Evolutionary conservation across 306 rosid species (phyloP), one percentile per base, ranked within the genome.

Genomic region (Prunus padus): DNA sequence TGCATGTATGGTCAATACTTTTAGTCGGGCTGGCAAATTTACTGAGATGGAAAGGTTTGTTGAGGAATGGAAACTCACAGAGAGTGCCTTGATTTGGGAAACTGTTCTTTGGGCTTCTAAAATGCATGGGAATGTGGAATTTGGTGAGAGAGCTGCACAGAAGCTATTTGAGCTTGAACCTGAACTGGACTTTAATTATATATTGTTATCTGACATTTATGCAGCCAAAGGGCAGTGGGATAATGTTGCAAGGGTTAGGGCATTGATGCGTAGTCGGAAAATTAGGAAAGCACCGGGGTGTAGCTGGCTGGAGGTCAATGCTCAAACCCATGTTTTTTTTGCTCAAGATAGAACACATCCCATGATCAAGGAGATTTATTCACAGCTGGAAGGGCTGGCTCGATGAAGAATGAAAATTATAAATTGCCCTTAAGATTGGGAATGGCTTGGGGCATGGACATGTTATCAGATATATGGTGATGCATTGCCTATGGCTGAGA

Each of bases 1-100:
- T 71, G 84, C 84, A 28, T 81, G 84, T 71, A 76, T 81, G 80
- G 80, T 76, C 16, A 80, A 76, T 81, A 81, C 71, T 56, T 77
- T 81, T n/a, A 77, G 77, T 61, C 77, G 84, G 9, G 81, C 76
- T 26, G 84, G 84, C 55, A 76, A 72, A 31, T 81, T 81, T n/a
- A 52, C 45, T 11, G 84, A 81, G 77, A 77, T 76, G 42, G 84
- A 76, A 81, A 63, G 52, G 28, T 71, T 81, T 70, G 72, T 81
- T 20, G 67, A 65, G 47, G 68, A 71, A 40, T 70, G 76, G 84
- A 73, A 81, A 57, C 61, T 81, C 65, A 64, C 81, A 70, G 70
- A 69, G 11, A 16, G 70, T 64, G 73, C 80, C 26, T 50, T 76
- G 47, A 76, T 81, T 18, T 76, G 77, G 81, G 84, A 81, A 63